Conservation (phyloP, 2,329 filamentous ascomycete genomes). For the Boeremia lycopersici region DNA sequence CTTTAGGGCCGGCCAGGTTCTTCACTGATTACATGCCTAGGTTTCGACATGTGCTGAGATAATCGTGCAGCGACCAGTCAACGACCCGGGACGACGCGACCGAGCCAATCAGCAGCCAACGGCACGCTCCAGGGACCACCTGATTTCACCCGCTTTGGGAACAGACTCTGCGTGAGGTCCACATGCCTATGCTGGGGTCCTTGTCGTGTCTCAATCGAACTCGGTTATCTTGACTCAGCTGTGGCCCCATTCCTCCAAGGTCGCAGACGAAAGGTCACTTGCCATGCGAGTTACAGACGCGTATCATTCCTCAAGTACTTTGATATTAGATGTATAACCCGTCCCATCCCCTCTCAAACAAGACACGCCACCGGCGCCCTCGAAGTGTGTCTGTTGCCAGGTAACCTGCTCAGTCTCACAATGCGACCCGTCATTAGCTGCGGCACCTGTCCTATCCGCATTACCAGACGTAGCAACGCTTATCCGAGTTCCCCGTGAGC, state of each 20-base stretch:
- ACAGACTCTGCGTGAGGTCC: conserved; percentile 8
- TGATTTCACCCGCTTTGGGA: conserved; percentile 6
- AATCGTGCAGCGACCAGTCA: not conserved
- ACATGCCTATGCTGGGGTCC: not conserved
- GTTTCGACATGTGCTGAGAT: conserved; percentile 7
- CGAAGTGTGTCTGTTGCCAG: too few relatives aligned
- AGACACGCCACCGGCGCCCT: too few relatives aligned
- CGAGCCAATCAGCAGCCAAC: conserved; percentile 6
- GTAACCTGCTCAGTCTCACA: too few relatives aligned
- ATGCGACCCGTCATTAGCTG: too few relatives aligned
- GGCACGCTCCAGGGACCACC: not conserved
- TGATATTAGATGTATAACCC: too few relatives aligned
- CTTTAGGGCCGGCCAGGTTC: not conserved
- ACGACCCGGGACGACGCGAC: not conserved
- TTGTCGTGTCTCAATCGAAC: not conserved
- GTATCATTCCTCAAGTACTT: too few relatives aligned
- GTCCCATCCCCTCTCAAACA: too few relatives aligned
- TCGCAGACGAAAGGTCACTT: too few relatives aligned
- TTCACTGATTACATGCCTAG: not conserved
- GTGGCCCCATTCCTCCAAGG: not conserved
- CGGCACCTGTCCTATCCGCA: too few relatives aligned
- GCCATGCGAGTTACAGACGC: too few relatives aligned
- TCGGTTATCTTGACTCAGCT: not conserved
- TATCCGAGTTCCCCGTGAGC: too few relatives aligned
- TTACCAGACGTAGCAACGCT: too few relatives aligned